Evolutionary conservation across 2,329 filamentous ascomycete genomes (phyloP), one percentile per base, ranked within the genome.

Genomic region (Laburnicola sp.): DNA sequence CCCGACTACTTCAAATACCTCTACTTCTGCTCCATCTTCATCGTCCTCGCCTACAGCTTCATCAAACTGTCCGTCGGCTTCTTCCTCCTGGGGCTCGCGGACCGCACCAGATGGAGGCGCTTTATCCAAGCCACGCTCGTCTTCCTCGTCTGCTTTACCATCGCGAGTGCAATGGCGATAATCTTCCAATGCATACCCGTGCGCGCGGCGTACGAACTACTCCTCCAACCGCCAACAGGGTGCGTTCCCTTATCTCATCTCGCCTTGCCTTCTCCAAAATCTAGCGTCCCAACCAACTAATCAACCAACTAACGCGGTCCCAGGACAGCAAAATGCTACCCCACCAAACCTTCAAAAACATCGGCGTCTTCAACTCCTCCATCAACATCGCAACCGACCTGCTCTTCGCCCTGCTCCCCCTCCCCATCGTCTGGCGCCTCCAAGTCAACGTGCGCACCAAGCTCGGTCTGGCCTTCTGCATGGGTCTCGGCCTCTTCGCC

Each of bases 51-150:
- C 0, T 74, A 77, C 26, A 71, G 73, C 39, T 64, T 74, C 6
- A 74, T 80, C 62, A 81, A 80, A 60, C 69, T 80, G 3, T 79
- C 78, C 1, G 73, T 80, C 28, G 75, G 71, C 6, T 70, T 77
- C 28, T 78, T 80, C 56, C 64, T 81, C 16, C 66, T 80, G 48
- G 69, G 78, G 25, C 58, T 79, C 8, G 74, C 75, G 8, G 62
- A 64, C 35, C 51, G 59, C 11, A 65, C 60, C 4, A 53, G 41
- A 43, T 47, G 65, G 73, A 36, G 66, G 60, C 39, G 75, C 61
- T 75, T 77, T 45, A 60, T 80, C 3, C 74, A 73, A 57, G 66
- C 63, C 6, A 65, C 73, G 30, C 71, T 79, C 39, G 34, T 64
- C 11, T 50, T 45, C 10, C 45, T 58, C 0, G 50, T 60, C 7